phyloP scores from a whole-genome alignment of 768 basidiomycete genomes.

The Mrakia hoshinonis region DNA sequence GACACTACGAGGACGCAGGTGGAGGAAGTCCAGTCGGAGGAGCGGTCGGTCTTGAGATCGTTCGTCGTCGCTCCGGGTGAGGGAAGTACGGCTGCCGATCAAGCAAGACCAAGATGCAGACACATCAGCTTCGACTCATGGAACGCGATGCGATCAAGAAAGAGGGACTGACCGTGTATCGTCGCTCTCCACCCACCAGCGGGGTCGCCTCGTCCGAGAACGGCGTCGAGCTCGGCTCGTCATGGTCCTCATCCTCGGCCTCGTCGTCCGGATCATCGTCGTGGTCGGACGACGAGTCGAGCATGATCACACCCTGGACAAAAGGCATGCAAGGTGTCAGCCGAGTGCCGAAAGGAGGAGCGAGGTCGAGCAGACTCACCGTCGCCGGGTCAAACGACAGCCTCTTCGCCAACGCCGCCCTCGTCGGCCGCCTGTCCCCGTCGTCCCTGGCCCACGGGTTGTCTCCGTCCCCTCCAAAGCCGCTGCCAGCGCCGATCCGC shows the following conservation, averaged over 20 bases:
- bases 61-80: constrained; percentile 24
- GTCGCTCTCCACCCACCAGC: not conserved
- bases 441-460: constrained; percentile 7
- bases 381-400: constrained; percentile 22
- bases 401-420: constrained; percentile 2
- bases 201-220: constrained; percentile 17
- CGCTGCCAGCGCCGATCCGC: not conserved
- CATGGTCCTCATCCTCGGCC: constrained; percentile 34
- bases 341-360: not conserved
- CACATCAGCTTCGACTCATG: too few species aligned
- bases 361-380: not conserved
- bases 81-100: constrained; percentile 23
- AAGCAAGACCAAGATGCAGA: not conserved
- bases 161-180: constrained; percentile 3
- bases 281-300: constrained; percentile 60
- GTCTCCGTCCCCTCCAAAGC: not conserved
- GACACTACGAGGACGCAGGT: not conserved
- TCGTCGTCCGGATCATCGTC: constrained; percentile 54
- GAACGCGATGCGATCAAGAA: not conserved
- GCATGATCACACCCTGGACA: constrained; percentile 66
- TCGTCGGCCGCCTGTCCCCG: not conserved
- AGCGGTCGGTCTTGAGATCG: constrained; percentile 3
- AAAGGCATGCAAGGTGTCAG: too few species aligned
- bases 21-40: not conserved
- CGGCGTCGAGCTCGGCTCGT: not conserved